phyloP scores from a whole-genome alignment of 441 rosid species.

The Macaranga tanarius region DNA sequence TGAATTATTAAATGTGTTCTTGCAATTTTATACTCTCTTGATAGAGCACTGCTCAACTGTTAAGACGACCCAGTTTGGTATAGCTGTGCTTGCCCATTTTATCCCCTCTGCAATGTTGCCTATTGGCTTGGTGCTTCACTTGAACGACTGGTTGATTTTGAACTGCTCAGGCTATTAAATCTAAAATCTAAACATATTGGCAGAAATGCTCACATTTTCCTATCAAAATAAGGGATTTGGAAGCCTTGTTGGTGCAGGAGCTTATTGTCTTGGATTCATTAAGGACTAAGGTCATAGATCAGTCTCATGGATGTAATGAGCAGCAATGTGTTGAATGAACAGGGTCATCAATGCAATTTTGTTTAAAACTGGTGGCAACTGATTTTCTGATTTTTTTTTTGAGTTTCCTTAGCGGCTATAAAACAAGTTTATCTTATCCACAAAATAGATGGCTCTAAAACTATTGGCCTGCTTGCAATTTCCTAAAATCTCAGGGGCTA shows the following conservation, averaged over 20 bases:
- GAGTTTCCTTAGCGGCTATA: background rate
- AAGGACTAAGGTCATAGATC: background rate
- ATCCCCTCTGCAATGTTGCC: too few species aligned
- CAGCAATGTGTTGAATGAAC: background rate
- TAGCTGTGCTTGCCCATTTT: too few species aligned
- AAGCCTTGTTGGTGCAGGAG: too few species aligned
- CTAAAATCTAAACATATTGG: too few species aligned
- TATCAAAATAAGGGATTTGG: too few species aligned
- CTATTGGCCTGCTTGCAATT: background rate
- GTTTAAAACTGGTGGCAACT: background rate
- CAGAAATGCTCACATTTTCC: too few species aligned
- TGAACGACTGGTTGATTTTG: too few species aligned
- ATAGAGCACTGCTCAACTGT: background rate
- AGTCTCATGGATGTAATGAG: background rate
- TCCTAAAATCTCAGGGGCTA: background rate
- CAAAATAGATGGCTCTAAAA: slow-evolving; percentile 30
- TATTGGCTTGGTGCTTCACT: too few species aligned
- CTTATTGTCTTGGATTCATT: too few species aligned
- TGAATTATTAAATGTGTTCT: background rate
- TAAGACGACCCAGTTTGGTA: too few species aligned
- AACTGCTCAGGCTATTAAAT: too few species aligned
- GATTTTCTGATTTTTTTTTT: slow-evolving; percentile 1
- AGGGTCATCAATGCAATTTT: background rate
- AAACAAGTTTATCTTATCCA: slow-evolving; percentile 44
- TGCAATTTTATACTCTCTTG: background rate